A percentile compares a stretch with the other conserved stretches of the same genome.
Conservation (phyloP, 345 rosid genomes). For the Isatis tinctoria region DNA sequence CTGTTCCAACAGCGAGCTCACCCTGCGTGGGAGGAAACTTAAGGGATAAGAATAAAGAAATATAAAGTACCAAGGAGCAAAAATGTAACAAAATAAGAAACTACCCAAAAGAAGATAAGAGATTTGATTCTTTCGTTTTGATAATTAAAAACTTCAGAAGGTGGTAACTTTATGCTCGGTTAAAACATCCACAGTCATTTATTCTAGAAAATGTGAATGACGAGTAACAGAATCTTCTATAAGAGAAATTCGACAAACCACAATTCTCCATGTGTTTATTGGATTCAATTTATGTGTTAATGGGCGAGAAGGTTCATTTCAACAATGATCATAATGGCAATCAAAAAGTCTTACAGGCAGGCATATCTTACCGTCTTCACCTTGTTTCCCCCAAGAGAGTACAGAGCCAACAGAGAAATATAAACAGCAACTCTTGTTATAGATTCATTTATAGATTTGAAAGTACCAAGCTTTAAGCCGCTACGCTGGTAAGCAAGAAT, state of each 20-base stretch:
- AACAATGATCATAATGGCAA: background rate
- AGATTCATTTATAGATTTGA: conserved; percentile 87
- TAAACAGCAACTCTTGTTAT: conserved; percentile 90
- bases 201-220: background rate
- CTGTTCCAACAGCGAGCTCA: conserved; percentile 77
- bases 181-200: background rate
- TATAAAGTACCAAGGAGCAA: background rate
- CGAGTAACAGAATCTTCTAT: background rate
- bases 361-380: conserved; percentile 81
- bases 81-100: background rate
- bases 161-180: background rate
- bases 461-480: conserved; percentile 89
- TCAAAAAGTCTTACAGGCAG: conserved; percentile 22
- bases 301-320: background rate
- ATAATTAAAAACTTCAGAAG: background rate
- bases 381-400: conserved; percentile 92
- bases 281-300: background rate
- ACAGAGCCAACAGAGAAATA: conserved; percentile 76
- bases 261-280: background rate
- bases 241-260: background rate
- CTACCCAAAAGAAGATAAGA: background rate
- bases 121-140: background rate
- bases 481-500: conserved; percentile 77
- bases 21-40: conserved; percentile 53
- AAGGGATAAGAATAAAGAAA: background rate